Percentiles rank a stretch among this genome's conserved stretches.
Conservation (phyloP, 768 basidiomycete genomes). For the Terana coerulea region DNA sequence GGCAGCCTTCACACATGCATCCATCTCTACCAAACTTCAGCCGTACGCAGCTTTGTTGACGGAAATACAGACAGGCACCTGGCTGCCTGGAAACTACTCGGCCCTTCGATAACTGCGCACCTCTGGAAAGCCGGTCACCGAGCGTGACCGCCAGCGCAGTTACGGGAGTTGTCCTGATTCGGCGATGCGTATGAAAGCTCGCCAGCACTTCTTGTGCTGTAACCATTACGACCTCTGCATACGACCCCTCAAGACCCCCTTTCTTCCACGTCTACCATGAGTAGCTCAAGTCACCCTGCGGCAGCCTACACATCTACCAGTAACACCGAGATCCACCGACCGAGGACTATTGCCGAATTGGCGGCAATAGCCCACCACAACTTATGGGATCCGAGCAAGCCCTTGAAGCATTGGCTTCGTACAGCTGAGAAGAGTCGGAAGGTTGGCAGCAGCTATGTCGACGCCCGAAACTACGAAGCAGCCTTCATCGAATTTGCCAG, state of each 20-base stretch:
- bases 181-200: constrained; percentile 7
- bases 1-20: too few relatives aligned
- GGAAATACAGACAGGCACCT: too few relatives aligned
- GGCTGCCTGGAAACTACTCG: too few relatives aligned
- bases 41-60: too few relatives aligned
- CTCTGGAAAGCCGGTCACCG: not conserved
- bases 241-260: not conserved
- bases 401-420: constrained; percentile 65
- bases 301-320: not conserved
- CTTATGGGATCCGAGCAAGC: constrained; percentile 53
- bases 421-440: constrained; percentile 60
- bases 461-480: constrained; percentile 57
- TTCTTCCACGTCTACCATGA: not conserved
- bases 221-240: not conserved
- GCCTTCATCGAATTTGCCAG: constrained; percentile 71
- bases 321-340: constrained; percentile 28
- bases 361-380: constrained; percentile 55
- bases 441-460: constrained; percentile 44
- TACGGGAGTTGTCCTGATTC: constrained; percentile 9
- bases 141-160: constrained; percentile 10
- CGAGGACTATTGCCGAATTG: constrained; percentile 62
- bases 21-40: too few relatives aligned
- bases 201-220: constrained; percentile 3
- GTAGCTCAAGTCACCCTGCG: not conserved
- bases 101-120: too few relatives aligned